These are phyloP conservation scores for Shiraia sp. DNA, from an alignment of 2,329 filamentous ascomycete genomes.

Conservation along the genomic window DNA sequence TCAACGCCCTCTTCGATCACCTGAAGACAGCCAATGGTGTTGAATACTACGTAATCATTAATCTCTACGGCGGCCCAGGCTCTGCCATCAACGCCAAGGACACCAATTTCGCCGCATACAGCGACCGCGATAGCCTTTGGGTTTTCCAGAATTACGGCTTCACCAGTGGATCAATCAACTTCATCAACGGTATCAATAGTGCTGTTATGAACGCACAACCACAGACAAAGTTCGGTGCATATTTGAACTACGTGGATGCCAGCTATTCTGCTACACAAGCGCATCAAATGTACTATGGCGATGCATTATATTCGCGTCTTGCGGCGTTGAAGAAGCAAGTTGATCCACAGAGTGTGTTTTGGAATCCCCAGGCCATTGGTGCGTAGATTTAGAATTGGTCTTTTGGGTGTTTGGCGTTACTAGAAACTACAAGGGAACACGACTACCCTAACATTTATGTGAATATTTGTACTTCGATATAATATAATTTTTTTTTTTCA, in stretches of 20 bases:
- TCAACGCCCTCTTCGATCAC: slow-evolving; percentile 38
- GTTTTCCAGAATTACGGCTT: slow-evolving; percentile 45
- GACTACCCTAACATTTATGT: no score
- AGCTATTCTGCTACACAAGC: slow-evolving; percentile 53
- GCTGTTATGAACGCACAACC: slow-evolving; percentile 44
- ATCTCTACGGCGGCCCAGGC: slow-evolving; percentile 45
- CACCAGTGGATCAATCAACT: slow-evolving; percentile 29
- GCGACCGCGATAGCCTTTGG: slow-evolving; percentile 42
- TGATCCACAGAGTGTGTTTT: slow-evolving; percentile 45
- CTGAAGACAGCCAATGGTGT: slow-evolving; percentile 25
- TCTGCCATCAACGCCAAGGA: slow-evolving; percentile 42
- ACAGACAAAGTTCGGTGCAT: slow-evolving; percentile 52
- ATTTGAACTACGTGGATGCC: slow-evolving; percentile 60
- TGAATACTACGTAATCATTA: slow-evolving; percentile 44
- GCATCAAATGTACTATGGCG: slow-evolving; percentile 55
- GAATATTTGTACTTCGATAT: no score
- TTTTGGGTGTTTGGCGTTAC: no score
- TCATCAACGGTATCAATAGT: slow-evolving; percentile 50
- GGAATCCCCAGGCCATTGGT: slow-evolving; percentile 45
- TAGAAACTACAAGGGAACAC: no score
- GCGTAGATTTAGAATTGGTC: slow-evolving; percentile 13
- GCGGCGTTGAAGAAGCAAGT: slow-evolving; percentile 46
- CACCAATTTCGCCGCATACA: slow-evolving; percentile 40
- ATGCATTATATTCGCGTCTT: slow-evolving; percentile 40
- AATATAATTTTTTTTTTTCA: no score